Conservation (phyloP, 176 grass and related monocot genomes). For the Luzula sylvatica region DNA sequence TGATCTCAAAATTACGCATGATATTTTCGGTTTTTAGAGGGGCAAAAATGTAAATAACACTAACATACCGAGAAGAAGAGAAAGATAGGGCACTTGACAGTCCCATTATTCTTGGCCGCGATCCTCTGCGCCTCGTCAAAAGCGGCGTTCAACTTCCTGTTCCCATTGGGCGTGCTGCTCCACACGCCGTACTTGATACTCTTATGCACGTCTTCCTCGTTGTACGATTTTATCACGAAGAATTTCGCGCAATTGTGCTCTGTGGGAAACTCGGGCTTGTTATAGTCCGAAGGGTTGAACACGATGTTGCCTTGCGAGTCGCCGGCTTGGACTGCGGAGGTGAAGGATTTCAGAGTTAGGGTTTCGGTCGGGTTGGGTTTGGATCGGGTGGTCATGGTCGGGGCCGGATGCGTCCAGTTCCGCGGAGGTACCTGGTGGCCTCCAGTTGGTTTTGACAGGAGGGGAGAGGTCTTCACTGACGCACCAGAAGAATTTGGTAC, state of each 20-base stretch:
- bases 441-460: slow-evolving; percentile 1
- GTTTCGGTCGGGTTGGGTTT: slow-evolving; percentile 21
- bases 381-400: slow-evolving; percentile 11
- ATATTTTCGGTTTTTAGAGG: slow-evolving; percentile 12
- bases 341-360: slow-evolving; percentile 35
- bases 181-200: slow-evolving; percentile 79
- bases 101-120: slow-evolving; percentile 36
- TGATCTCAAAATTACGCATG: neutral
- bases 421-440: neutral
- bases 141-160: slow-evolving; percentile 45
- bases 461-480: neutral
- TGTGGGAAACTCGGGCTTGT: slow-evolving; percentile 40
- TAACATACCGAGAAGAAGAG: slow-evolving; percentile 91
- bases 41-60: neutral
- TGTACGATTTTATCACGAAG: slow-evolving; percentile 81
- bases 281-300: slow-evolving; percentile 47
- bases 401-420: slow-evolving; percentile 5
- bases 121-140: slow-evolving; percentile 59
- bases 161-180: slow-evolving; percentile 67
- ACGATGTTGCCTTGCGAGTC: slow-evolving; percentile 41
- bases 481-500: slow-evolving; percentile 13
- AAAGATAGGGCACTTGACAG: slow-evolving; percentile 61
- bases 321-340: slow-evolving; percentile 24
- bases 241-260: slow-evolving; percentile 77
- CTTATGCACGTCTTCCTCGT: slow-evolving; percentile 75